Conservation (phyloP, 768 basidiomycete species). For the Basidioascus undulatus region DNA sequence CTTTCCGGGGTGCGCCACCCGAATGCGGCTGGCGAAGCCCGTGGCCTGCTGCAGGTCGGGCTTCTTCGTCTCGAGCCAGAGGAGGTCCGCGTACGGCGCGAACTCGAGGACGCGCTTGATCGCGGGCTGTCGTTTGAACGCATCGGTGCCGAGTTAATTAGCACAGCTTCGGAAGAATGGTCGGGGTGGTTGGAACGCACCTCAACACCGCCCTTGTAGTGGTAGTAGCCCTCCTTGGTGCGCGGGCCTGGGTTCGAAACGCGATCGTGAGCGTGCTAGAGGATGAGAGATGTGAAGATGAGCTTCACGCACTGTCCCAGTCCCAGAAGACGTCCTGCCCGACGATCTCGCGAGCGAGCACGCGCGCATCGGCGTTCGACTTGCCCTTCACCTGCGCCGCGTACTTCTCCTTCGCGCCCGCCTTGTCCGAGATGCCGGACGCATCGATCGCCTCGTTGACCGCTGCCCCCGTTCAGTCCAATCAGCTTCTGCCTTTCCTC, state of each 20-base stretch:
- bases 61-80: conserved; percentile 84
- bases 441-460: conserved; percentile 32
- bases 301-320: conserved; percentile 47
- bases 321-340: conserved; percentile 59
- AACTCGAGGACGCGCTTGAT: conserved; percentile 55
- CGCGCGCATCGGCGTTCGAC: conserved; percentile 46
- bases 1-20: conserved; percentile 49
- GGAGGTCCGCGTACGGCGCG: conserved; percentile 64
- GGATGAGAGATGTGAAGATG: neutral
- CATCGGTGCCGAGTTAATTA: neutral
- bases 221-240: conserved; percentile 78
- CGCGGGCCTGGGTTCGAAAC: conserved; percentile 37
- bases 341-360: conserved; percentile 46
- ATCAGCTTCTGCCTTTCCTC: neutral
- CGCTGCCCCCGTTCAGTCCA: conserved; percentile 23
- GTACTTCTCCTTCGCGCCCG: conserved; percentile 31
- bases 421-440: conserved; percentile 30
- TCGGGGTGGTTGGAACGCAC: conserved; percentile 15
- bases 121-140: conserved; percentile 29
- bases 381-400: conserved; percentile 32
- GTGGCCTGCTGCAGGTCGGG: conserved; percentile 60
- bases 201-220: conserved; percentile 56
- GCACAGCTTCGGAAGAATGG: neutral
- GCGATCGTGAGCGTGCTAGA: no score
- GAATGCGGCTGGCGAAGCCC: conserved; percentile 49